These are phyloP conservation scores for Cladosporium cucumerinum DNA, from an alignment of 2,329 filamentous ascomycete genomes.

Conservation along the genomic window DNA sequence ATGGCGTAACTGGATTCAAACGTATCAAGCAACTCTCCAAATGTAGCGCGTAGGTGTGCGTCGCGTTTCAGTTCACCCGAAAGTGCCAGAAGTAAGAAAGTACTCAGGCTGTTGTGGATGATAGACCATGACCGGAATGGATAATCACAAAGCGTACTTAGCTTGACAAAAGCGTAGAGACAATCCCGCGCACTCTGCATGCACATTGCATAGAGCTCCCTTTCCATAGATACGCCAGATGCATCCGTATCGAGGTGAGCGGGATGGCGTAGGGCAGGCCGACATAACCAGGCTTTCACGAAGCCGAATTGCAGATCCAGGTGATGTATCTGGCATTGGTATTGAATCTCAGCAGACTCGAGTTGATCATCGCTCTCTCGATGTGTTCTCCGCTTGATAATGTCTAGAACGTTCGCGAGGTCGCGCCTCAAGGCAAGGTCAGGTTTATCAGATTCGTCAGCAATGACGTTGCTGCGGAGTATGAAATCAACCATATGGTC, in stretches of 20 bases:
- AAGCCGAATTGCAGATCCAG: not conserved
- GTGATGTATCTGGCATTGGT: not conserved
- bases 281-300: not conserved
- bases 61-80: not conserved
- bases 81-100: not conserved
- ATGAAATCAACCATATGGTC: not conserved
- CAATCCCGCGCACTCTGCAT: not conserved
- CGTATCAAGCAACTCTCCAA: not conserved
- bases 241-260: not conserved
- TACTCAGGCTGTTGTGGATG: not conserved
- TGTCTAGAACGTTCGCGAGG: not conserved
- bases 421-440: not conserved
- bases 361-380: not conserved
- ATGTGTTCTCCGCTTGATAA: not conserved
- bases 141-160: not conserved
- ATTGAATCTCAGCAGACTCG: not conserved
- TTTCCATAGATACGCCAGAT: not conserved
- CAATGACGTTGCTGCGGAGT: not conserved
- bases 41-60: not conserved
- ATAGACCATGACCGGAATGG: not conserved
- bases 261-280: not conserved
- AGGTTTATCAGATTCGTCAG: not conserved
- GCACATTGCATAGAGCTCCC: not conserved
- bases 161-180: not conserved
- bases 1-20: not conserved